A percentile compares a stretch with the other conserved stretches of the same genome.
phyloP scores from a whole-genome alignment of 768 basidiomycete genomes.

The Termitomyces sp. region DNA sequence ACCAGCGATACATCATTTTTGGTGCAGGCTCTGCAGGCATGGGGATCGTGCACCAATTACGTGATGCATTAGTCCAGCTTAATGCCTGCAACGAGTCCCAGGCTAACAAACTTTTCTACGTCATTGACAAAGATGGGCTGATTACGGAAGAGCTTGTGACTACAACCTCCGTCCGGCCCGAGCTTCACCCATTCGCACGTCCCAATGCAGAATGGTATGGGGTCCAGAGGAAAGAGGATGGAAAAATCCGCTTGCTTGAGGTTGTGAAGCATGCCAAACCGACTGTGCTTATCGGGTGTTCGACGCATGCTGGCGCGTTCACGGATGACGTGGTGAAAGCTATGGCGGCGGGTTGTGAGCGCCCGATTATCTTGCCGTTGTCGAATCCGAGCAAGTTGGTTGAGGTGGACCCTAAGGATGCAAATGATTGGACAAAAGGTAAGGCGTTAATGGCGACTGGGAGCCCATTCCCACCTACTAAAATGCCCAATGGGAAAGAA shows the following conservation, averaged over 20 bases:
- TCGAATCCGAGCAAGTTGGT: constrained; percentile 76
- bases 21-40: constrained; percentile 82
- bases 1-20: constrained; percentile 75
- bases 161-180: constrained; percentile 35
- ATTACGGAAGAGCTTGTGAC: constrained; percentile 40
- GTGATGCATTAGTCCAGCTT: constrained; percentile 64
- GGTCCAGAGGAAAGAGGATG: constrained; percentile 28
- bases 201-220: constrained; percentile 51
- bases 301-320: constrained; percentile 75
- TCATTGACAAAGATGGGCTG: constrained; percentile 67
- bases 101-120: constrained; percentile 63
- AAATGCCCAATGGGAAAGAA: constrained; percentile 59
- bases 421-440: constrained; percentile 75
- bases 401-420: constrained; percentile 68
- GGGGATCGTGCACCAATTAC: constrained; percentile 71
- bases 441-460: constrained; percentile 81
- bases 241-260: constrained; percentile 53
- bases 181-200: constrained; percentile 50
- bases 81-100: constrained; percentile 48
- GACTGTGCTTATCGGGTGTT: constrained; percentile 82
- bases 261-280: constrained; percentile 70
- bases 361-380: constrained; percentile 82
- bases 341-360: constrained; percentile 63
- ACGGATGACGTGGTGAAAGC: constrained; percentile 63
- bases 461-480: constrained; percentile 74